Conservation (phyloP, 1,284 basidiomycete genomes). For the Somion occarium region DNA sequence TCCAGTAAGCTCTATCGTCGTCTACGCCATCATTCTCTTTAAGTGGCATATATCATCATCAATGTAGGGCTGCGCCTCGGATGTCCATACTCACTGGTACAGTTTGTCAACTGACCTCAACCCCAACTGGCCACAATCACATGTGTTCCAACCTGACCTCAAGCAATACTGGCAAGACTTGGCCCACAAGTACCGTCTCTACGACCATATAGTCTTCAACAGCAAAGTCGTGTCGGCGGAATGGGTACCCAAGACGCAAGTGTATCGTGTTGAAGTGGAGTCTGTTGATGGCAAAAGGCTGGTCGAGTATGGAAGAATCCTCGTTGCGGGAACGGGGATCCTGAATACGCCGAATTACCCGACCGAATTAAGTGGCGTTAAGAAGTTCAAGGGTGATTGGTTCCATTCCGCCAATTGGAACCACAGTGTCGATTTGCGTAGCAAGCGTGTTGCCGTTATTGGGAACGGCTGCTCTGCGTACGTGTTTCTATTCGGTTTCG, state of each 20-base stretch:
- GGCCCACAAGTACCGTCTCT: constrained; percentile 20
- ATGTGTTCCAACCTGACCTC: constrained; percentile 28
- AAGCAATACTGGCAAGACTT: constrained; percentile 27
- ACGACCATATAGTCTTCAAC: constrained; percentile 24
- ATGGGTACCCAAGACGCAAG: constrained; percentile 33
- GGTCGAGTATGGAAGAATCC: constrained; percentile 22
- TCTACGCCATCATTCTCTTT: too few species aligned
- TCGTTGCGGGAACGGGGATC: constrained; percentile 42
- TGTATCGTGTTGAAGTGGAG: constrained; percentile 31
- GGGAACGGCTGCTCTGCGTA: constrained; percentile 35
- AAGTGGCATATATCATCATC: too few species aligned
- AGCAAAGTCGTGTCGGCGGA: constrained; percentile 31
- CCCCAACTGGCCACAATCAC: constrained; percentile 26
- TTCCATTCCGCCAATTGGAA: constrained; percentile 39
- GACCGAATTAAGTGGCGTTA: constrained; percentile 34
- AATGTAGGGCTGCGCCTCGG: constrained; percentile 22
- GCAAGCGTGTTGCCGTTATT: constrained; percentile 35
- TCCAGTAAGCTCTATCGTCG: neutral
- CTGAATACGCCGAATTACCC: constrained; percentile 34
- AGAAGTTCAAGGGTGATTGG: constrained; percentile 34
- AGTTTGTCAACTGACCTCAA: constrained; percentile 28
- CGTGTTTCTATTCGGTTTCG: constrained; percentile 5
- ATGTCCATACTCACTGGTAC: constrained; percentile 28
- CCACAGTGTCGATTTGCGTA: constrained; percentile 27
- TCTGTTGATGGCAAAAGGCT: constrained; percentile 25